Conservation (phyloP, 176 grass and related monocot genomes). For the Avena sativa region DNA sequence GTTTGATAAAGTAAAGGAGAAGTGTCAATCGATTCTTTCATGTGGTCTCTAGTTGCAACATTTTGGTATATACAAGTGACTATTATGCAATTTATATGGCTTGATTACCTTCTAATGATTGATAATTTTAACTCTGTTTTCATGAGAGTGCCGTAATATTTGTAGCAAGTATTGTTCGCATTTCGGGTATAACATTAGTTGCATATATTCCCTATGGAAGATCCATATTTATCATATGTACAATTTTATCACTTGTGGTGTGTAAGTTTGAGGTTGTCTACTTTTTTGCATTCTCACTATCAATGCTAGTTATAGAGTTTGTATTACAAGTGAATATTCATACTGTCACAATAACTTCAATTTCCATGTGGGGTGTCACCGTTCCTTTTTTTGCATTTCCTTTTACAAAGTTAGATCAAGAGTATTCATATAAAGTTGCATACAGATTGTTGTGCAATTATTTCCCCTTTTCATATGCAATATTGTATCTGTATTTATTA, state of each 20-base stretch:
- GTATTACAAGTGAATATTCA: background rate
- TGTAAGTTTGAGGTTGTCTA: background rate
- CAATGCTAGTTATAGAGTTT: background rate
- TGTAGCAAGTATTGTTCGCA: background rate
- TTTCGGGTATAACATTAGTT: background rate
- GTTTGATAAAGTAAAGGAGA: background rate
- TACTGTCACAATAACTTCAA: background rate
- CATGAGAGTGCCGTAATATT: background rate
- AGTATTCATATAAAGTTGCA: background rate
- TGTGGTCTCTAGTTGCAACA: background rate
- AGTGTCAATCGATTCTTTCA: no score
- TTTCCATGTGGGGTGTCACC: background rate
- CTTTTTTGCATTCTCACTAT: background rate
- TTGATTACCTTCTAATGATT: background rate
- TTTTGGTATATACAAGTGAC: background rate
- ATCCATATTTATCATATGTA: background rate
- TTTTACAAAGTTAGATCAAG: background rate
- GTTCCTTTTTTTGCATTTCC: background rate
- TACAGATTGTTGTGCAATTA: background rate
- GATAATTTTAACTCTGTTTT: background rate
- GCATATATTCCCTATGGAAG: background rate
- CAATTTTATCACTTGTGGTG: background rate
- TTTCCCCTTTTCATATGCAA: background rate
- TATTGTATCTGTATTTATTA: background rate
- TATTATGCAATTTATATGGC: background rate